A percentile compares a stretch with the other conserved stretches of the same genome.
These are phyloP conservation scores for Cytospora piceae DNA, from an alignment of 2,329 filamentous ascomycete genomes.

Conservation along the genomic window DNA sequence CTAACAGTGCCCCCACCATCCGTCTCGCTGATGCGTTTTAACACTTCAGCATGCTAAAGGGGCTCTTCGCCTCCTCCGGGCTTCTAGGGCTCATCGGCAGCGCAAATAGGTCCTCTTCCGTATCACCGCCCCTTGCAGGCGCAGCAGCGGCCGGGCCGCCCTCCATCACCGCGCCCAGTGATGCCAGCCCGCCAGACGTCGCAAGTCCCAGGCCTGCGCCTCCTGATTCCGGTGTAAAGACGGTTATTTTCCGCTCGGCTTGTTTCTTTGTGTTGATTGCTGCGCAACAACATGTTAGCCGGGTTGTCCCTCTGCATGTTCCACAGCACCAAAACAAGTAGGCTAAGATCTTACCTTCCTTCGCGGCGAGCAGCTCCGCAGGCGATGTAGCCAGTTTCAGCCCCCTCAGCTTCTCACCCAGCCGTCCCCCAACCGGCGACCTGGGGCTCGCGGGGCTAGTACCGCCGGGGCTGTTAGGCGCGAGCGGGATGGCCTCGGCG, in stretches of 20 bases:
- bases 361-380: slow-evolving; percentile 60
- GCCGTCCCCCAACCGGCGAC: slow-evolving; percentile 66
- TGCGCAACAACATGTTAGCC: slow-evolving; percentile 37
- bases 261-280: slow-evolving; percentile 21
- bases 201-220: slow-evolving; percentile 55
- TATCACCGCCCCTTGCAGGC: slow-evolving; percentile 47
- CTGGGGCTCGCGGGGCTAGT: slow-evolving; percentile 46
- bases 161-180: slow-evolving; percentile 47
- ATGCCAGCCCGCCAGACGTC: slow-evolving; percentile 38
- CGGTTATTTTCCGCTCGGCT: slow-evolving; percentile 21
- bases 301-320: slow-evolving; percentile 19
- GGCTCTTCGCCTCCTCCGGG: slow-evolving; percentile 83
- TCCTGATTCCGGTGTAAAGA: slow-evolving; percentile 45
- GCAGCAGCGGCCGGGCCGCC: slow-evolving; percentile 39
- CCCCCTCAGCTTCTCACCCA: slow-evolving; percentile 80
- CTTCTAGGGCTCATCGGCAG: slow-evolving; percentile 84
- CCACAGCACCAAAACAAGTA: no score
- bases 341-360: slow-evolving; percentile 59
- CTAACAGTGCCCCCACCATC: neutral
- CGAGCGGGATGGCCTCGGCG: slow-evolving; percentile 30
- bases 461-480: slow-evolving; percentile 35
- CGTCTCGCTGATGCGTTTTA: slow-evolving; percentile 3
- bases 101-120: slow-evolving; percentile 83
- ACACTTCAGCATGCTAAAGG: slow-evolving; percentile 63
- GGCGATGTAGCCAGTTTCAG: slow-evolving; percentile 77